Evolutionary conservation across 2,329 filamentous ascomycete species (phyloP), one percentile per base, ranked within the genome.

Genomic region (Claviceps fusiformis): DNA sequence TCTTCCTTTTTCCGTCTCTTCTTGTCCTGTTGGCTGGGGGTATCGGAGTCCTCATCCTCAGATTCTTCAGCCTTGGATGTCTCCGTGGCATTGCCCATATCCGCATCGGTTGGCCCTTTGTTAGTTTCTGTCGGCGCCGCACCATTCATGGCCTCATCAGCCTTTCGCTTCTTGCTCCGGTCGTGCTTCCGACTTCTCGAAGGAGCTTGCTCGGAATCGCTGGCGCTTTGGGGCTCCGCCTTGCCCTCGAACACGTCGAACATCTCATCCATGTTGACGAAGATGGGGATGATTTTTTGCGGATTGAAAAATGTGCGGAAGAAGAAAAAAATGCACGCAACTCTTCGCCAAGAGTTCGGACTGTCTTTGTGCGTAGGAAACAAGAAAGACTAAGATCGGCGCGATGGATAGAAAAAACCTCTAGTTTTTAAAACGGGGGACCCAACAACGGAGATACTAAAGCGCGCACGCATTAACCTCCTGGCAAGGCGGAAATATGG

Each of bases 131-230:
- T 51, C 10, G 55, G 24, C 13, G 47, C 61, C 5, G 62, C 68
- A 62, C 73, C 73, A 65, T 91, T 92, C 60, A 89, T 81, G 57
- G 82, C 80, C 58, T 89, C 89, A 68, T 90, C 91, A 44, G 86
- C 85, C 69, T 89, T 88, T 70, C 90, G 82, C 78, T 96, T 95
- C 73, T 90, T 93, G 73, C 75, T 87, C 69, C 79, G 82, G 60
- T 84, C 80, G 41, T 62, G 62, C 52, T 68, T 83, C 56, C 81
- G 79, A 63, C 67, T 72, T 61, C 74, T 77, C 59, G 77, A 80
- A 24, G 73, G 61, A 10, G 60, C 62, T 59, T 61, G 68, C 68
- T 76, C 71, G 58, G 71, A 67, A 60, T 77, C 75, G 67, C 71
- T 73, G 8, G 66, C 64, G 56, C 69, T 73, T 33, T 66, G 64